These are phyloP conservation scores for Linnemannia hyalina DNA, from an alignment of 192 early-diverging fungal species.

Conservation along the genomic window DNA sequence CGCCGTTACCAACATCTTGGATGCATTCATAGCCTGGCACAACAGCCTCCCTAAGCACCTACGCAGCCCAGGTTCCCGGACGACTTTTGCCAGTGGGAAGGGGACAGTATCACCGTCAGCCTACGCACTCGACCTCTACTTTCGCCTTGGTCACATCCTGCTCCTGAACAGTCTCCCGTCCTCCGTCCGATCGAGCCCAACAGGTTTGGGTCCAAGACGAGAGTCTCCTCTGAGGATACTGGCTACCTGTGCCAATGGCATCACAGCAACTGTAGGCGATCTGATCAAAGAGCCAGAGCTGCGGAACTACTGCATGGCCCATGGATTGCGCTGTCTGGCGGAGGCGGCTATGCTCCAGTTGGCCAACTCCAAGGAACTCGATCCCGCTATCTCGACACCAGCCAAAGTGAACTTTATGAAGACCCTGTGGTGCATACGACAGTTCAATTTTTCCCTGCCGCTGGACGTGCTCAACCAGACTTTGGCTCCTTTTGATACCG, in stretches of 20 bases:
- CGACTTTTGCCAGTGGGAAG: neutral
- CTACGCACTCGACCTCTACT: conserved; percentile 27
- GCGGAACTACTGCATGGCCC: conserved; percentile 20
- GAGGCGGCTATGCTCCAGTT: conserved; percentile 45
- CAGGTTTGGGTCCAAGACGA: conserved; percentile 43
- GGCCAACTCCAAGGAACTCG: conserved; percentile 31
- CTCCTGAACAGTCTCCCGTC: conserved; percentile 35
- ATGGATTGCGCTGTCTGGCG: conserved; percentile 31
- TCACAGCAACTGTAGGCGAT: conserved; percentile 39
- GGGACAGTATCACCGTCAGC: conserved; percentile 11
- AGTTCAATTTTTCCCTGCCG: conserved; percentile 37
- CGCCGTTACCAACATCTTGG: conserved; percentile 28
- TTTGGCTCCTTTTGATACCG: conserved; percentile 17
- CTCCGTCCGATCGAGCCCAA: conserved; percentile 35
- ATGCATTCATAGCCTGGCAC: conserved; percentile 24
- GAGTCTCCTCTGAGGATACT: conserved; percentile 38
- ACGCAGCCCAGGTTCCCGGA: neutral
- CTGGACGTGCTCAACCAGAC: neutral
- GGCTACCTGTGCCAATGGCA: conserved; percentile 45
- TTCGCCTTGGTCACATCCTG: conserved; percentile 39
- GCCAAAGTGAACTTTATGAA: conserved; percentile 53
- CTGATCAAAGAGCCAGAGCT: conserved; percentile 23
- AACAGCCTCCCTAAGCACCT: conserved; percentile 25
- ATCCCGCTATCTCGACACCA: conserved; percentile 50
- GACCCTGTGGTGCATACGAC: conserved; percentile 43